phyloP scores from a whole-genome alignment of 202 grass and related monocot species.

The Carex arenaria region DNA sequence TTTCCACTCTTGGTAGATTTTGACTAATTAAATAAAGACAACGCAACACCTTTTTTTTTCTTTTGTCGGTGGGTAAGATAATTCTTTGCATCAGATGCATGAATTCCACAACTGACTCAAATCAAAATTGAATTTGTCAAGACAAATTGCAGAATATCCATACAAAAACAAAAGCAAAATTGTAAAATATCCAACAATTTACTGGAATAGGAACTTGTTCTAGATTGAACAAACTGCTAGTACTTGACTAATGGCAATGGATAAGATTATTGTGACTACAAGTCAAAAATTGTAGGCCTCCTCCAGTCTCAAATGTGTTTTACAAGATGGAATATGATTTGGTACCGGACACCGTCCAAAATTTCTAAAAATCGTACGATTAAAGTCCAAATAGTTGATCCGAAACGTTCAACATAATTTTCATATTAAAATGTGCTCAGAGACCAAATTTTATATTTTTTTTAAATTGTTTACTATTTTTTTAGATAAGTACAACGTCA shows the following conservation, averaged over 20 bases:
- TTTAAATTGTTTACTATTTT: too few species aligned
- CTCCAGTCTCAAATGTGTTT: too few species aligned
- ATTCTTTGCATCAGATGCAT: neutral
- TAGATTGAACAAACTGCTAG: neutral
- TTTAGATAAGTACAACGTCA: too few species aligned
- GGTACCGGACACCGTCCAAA: too few species aligned
- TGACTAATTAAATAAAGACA: neutral
- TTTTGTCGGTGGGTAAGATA: neutral
- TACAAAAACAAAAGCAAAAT: too few species aligned
- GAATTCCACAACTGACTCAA: neutral
- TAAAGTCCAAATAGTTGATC: too few species aligned
- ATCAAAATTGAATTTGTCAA: neutral
- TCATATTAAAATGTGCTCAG: too few species aligned
- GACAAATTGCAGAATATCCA: neutral
- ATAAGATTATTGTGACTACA: neutral
- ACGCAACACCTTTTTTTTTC: neutral
- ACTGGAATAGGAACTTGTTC: neutral
- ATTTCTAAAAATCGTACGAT: too few species aligned
- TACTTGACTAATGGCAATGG: neutral
- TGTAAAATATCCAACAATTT: neutral
- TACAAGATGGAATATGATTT: too few species aligned
- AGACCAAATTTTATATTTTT: too few species aligned
- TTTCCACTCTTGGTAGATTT: neutral
- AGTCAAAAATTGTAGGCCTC: neutral
- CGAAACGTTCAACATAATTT: too few species aligned